phyloP scores from a whole-genome alignment of 176 grass and related monocot species.

The Elaeis guineensis region DNA sequence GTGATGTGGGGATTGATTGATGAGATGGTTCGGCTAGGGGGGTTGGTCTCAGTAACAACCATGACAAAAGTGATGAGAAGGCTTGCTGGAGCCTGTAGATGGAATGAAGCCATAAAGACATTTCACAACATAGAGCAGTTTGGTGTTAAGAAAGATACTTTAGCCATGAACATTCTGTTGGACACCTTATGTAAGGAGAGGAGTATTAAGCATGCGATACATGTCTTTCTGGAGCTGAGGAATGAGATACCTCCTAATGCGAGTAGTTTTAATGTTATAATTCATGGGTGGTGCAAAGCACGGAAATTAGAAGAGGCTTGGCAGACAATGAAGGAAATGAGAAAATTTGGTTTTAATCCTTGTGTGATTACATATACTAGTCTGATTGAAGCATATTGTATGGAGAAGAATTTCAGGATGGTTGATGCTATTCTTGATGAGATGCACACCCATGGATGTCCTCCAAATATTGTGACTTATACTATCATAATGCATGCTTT shows the following conservation, averaged over 20 bases:
- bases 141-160: constrained; percentile 57
- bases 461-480: constrained; percentile 73
- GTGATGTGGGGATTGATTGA: constrained; percentile 63
- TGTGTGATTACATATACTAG: constrained; percentile 75
- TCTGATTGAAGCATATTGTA: constrained; percentile 70
- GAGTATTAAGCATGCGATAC: constrained; percentile 59
- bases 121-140: constrained; percentile 48
- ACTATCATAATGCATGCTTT: constrained; percentile 73
- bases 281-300: constrained; percentile 83
- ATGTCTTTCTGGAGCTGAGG: constrained; percentile 47
- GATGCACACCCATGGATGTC: constrained; percentile 37
- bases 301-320: constrained; percentile 48
- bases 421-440: constrained; percentile 32
- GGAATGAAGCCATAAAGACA: constrained; percentile 48
- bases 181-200: constrained; percentile 81
- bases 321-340: constrained; percentile 56
- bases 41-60: constrained; percentile 45
- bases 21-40: constrained; percentile 44
- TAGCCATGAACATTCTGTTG: constrained; percentile 63
- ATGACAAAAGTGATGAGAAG: constrained; percentile 85
- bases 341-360: constrained; percentile 48
- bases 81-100: constrained; percentile 49
- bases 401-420: constrained; percentile 56
- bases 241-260: constrained; percentile 39
- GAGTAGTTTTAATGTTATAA: constrained; percentile 58